Evolutionary conservation across 805 yeast species (phyloP).

Genomic region (Blastobotrys mokoenaii): DNA sequence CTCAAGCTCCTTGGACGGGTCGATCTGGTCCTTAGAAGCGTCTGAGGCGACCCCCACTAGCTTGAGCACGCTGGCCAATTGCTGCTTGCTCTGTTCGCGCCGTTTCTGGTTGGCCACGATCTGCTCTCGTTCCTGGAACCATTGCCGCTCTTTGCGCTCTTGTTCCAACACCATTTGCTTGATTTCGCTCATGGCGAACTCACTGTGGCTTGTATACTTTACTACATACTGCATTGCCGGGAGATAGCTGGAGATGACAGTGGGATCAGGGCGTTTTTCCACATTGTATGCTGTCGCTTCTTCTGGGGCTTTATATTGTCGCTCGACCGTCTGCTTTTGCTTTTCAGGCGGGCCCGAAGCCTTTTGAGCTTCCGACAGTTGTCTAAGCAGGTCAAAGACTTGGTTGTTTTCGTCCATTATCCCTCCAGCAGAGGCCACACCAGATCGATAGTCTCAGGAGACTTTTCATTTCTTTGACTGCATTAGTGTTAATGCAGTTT

Average conservation of each 20-base stretch:
- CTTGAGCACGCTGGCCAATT: conserved; percentile 11
- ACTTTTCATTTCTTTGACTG: too few relatives aligned
- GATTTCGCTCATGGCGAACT: conserved; percentile 9
- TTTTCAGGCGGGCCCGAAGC: background rate
- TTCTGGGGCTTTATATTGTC: background rate
- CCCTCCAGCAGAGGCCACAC: too few relatives aligned
- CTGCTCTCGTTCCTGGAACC: conserved; percentile 11
- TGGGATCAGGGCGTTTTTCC: conserved; percentile 10
- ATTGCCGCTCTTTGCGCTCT: conserved; percentile 11
- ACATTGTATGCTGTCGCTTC: background rate
- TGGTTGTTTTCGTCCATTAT: conserved; percentile 1
- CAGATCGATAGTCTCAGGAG: too few relatives aligned
- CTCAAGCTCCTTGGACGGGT: conserved; percentile 6
- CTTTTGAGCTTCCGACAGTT: conserved; percentile 7
- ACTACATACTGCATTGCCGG: conserved; percentile 17
- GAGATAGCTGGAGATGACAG: conserved; percentile 11
- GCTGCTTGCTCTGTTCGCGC: conserved; percentile 4
- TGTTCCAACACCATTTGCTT: conserved; percentile 14
- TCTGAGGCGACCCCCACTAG: conserved; percentile 1
- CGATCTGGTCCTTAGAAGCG: background rate
- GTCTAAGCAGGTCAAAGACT: conserved; percentile 5
- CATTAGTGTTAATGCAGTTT: too few relatives aligned
- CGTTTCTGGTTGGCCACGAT: conserved; percentile 6
- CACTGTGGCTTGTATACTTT: conserved; percentile 10
- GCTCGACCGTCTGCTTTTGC: background rate